Evolutionary conservation across 345 rosid genomes (phyloP).

Genomic region (Aquilaria yunnanensis): DNA sequence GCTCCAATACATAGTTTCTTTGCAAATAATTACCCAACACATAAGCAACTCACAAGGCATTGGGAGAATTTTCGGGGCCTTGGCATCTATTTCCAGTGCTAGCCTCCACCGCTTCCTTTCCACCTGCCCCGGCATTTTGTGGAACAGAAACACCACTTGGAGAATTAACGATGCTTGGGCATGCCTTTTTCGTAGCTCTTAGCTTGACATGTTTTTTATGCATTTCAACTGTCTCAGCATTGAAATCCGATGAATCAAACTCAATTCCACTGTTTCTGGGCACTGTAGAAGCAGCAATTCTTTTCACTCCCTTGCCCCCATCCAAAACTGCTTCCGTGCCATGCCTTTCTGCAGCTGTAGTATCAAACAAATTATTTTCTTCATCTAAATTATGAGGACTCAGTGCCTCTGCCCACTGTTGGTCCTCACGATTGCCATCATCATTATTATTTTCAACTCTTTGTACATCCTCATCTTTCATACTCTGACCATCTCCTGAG

Average conservation of each 20-base stretch:
- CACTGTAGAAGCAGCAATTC: background rate
- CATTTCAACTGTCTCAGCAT: slow-evolving; percentile 2
- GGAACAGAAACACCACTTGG: slow-evolving; percentile 6
- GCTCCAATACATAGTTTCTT: background rate
- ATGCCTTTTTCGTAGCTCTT: background rate
- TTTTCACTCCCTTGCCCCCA: background rate
- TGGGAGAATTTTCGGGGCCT: slow-evolving; percentile 1
- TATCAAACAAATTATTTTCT: background rate
- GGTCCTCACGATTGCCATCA: background rate
- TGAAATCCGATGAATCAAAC: slow-evolving; percentile 17
- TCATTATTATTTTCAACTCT: background rate
- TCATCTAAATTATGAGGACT: background rate
- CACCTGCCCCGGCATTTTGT: background rate
- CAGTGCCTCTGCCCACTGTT: background rate
- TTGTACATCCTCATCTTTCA: slow-evolving; percentile 2
- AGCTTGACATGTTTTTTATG: slow-evolving; percentile 3
- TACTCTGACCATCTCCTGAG: background rate
- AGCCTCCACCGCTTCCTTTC: background rate
- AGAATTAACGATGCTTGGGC: slow-evolving; percentile 1
- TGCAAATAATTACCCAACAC: background rate
- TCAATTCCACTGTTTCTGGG: background rate
- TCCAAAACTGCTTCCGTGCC: background rate
- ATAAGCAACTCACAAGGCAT: slow-evolving; percentile 17
- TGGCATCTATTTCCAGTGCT: background rate
- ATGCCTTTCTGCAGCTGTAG: slow-evolving; percentile 1